These are phyloP conservation scores for Perkinsus marinus DNA, from an alignment of 169 alveolate genomes.

Conservation along the genomic window DNA sequence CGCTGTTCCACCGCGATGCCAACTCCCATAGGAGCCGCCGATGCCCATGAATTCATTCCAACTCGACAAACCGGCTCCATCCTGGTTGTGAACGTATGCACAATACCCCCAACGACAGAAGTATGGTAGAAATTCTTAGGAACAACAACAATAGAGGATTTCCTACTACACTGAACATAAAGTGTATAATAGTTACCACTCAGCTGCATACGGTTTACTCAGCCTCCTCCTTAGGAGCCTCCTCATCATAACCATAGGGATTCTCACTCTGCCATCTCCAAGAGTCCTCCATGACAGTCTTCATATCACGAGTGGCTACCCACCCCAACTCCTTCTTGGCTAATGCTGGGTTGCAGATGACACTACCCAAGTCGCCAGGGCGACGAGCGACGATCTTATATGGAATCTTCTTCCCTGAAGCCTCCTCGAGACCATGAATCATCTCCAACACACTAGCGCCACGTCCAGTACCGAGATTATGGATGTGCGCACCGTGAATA, in stretches of 20 bases:
- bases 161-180: too few species aligned
- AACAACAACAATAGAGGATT: too few species aligned
- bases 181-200: too few species aligned
- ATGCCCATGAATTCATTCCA: too few species aligned
- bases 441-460: constrained; percentile 68
- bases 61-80: too few species aligned
- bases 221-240: not conserved
- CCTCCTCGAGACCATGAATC: constrained; percentile 58
- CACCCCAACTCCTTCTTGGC: constrained; percentile 67
- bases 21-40: too few species aligned
- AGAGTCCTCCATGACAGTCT: constrained; percentile 24
- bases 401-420: constrained; percentile 50
- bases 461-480: constrained; percentile 75
- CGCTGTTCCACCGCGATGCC: too few species aligned
- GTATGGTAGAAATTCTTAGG: too few species aligned
- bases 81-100: too few species aligned
- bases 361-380: constrained; percentile 72
- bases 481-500: constrained; percentile 9
- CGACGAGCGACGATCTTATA: constrained; percentile 46
- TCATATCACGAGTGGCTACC: constrained; percentile 46
- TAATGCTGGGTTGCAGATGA: constrained; percentile 63
- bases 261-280: constrained; percentile 39
- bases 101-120: too few species aligned
- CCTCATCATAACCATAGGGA: constrained; percentile 34
- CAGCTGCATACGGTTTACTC: not conserved